phyloP scores from a whole-genome alignment of 2,329 filamentous ascomycete species.

The Beauveria scarabaeidicola region DNA sequence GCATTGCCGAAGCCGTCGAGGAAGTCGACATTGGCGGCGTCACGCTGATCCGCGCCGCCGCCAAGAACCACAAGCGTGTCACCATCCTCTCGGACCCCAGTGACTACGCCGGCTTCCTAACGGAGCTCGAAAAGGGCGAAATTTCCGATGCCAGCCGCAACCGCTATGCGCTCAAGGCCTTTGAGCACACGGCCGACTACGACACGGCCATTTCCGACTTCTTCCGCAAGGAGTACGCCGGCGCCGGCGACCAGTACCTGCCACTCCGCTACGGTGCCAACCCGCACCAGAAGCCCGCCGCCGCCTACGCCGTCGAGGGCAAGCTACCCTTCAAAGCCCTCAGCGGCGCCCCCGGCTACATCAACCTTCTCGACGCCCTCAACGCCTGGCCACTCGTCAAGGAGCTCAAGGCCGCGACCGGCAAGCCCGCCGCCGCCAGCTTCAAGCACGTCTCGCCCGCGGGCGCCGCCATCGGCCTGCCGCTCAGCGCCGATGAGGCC shows the following conservation, averaged over 20 bases:
- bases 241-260: slow-evolving; percentile 72
- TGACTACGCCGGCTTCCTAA: slow-evolving; percentile 90
- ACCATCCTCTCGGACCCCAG: slow-evolving; percentile 90
- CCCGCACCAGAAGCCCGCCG: slow-evolving; percentile 94
- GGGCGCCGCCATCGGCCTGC: slow-evolving; percentile 86
- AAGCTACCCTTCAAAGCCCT: slow-evolving; percentile 92
- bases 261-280: slow-evolving; percentile 91
- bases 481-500: slow-evolving; percentile 77
- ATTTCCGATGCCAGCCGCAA: slow-evolving; percentile 80
- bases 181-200: slow-evolving; percentile 96
- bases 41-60: slow-evolving; percentile 88
- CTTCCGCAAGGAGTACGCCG: slow-evolving; percentile 95
- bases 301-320: slow-evolving; percentile 66
- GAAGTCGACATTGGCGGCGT: slow-evolving; percentile 99
- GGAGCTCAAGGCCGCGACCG: slow-evolving; percentile 84
- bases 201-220: slow-evolving; percentile 91
- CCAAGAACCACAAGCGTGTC: slow-evolving; percentile 94
- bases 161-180: slow-evolving; percentile 90
- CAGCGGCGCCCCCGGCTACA: slow-evolving; percentile 83
- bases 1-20: slow-evolving; percentile 91
- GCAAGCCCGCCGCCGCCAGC: slow-evolving; percentile 83
- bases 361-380: slow-evolving; percentile 92
- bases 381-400: slow-evolving; percentile 97
- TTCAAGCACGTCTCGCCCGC: slow-evolving; percentile 99
- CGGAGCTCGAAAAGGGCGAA: slow-evolving; percentile 79